Evolutionary conservation across 2,329 filamentous ascomycete genomes (phyloP), one percentile per base, ranked within the genome.

Genomic region (Scytalidium sp.): DNA sequence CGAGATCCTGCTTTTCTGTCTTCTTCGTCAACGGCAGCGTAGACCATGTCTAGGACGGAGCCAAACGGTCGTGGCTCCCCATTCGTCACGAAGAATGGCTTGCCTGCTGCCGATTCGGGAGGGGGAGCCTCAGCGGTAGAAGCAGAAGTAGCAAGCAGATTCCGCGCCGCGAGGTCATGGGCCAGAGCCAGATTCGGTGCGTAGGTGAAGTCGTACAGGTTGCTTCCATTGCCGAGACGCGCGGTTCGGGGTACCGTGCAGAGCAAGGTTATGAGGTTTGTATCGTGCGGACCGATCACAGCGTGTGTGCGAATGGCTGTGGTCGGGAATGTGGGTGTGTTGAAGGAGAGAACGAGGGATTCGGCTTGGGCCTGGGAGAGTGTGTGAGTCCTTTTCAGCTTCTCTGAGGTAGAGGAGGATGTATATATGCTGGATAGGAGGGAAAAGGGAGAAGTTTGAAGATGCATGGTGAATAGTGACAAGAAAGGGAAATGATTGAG

Each of bases 401-500:
- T 32, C 13, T 27, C 13, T 27, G 25, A 7, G 25, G 25, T 7
- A 7, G 25, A 27, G n/a, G n/a, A n/a, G n/a, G n/a, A n/a, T n/a
- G n/a, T n/a, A n/a, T n/a, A n/a, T n/a, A n/a, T n/a, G n/a, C n/a
- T 17, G 22, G 19, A n/a, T 25, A 19, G 17, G 20, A 32, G 15
- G 25, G 17, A 23, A 45, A 23, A n/a, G 21, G 22, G 3, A 21
- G 21, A 79, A 67, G 57, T 75, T 69, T 42, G 60, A 66, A 41
- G 63, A 56, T 10, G 65, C 70, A 56, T 73, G 71, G 49, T 72
- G 69, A 41, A 77, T 67, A 15, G 41, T n/a, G 23, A 78, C 69
- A 46, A 72, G 74, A 11, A 74, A 72, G 17, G 70, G 73, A 59
- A 70, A 75, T 19, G 75, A 78, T 59, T 75, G 76, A 20, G 78